Percentiles rank a stretch among this genome's conserved stretches.
These are phyloP conservation scores for Typha latifolia DNA, from an alignment of 176 grass and related monocot genomes.

Conservation along the genomic window DNA sequence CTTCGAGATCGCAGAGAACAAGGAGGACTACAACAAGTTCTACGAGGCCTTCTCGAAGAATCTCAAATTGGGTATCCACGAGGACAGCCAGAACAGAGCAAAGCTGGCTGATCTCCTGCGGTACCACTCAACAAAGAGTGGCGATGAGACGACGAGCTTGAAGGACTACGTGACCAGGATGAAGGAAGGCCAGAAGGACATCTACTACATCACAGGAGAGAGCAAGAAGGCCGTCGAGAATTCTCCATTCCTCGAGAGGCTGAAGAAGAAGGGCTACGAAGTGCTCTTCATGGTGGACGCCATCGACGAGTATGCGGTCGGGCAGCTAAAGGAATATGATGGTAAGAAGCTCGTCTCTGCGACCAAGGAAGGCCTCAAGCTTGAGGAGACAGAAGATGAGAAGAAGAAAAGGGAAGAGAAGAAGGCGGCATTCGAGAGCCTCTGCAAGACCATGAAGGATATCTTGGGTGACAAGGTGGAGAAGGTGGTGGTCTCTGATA, in stretches of 20 bases:
- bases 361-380: conserved; percentile 44
- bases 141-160: conserved; percentile 46
- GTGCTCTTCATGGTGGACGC: conserved; percentile 73
- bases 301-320: conserved; percentile 52
- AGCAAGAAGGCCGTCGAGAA: conserved; percentile 53
- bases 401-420: conserved; percentile 29
- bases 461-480: conserved; percentile 34
- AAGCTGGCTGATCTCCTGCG: conserved; percentile 48
- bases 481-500: conserved; percentile 39
- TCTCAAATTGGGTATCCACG: conserved; percentile 46
- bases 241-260: conserved; percentile 45
- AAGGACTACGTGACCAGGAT: conserved; percentile 55
- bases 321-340: conserved; percentile 64
- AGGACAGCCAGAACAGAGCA: conserved; percentile 46
- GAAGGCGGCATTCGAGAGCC: conserved; percentile 26
- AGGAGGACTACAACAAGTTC: conserved; percentile 49
- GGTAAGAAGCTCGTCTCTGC: conserved; percentile 49
- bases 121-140: conserved; percentile 39
- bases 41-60: conserved; percentile 65
- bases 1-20: conserved; percentile 48
- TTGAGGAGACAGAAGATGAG: conserved; percentile 34
- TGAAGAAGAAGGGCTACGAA: conserved; percentile 57
- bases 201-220: conserved; percentile 65
- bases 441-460: conserved; percentile 49
- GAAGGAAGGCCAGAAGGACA: conserved; percentile 46